These are phyloP conservation scores for Ogataea ramenticola DNA, from an alignment of 805 yeast species.

Conservation along the genomic window DNA sequence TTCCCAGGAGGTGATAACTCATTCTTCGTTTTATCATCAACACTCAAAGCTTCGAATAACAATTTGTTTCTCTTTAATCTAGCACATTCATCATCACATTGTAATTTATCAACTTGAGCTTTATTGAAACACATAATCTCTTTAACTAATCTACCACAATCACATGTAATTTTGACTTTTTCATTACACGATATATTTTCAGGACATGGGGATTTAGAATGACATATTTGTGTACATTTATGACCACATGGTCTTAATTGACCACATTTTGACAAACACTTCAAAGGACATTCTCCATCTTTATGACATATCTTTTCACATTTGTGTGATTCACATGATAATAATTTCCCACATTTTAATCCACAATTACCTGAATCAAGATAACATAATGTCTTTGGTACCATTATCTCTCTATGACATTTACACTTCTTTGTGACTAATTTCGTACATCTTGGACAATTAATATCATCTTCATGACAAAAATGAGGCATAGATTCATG, in stretches of 20 bases:
- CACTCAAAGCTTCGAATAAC: constrained; percentile 54
- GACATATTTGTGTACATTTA: constrained; percentile 57
- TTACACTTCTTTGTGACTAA: constrained; percentile 20
- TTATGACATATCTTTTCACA: constrained; percentile 52
- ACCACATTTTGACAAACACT: constrained; percentile 57
- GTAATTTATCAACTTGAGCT: constrained; percentile 33
- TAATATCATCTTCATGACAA: constrained; percentile 60
- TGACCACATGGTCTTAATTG: constrained; percentile 61
- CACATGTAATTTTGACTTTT: constrained; percentile 44
- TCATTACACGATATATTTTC: constrained; percentile 47
- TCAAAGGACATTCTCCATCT: constrained; percentile 49
- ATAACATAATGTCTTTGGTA: constrained; percentile 64
- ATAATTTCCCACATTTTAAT: constrained; percentile 44
- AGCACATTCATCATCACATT: constrained; percentile 70
- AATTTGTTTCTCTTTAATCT: constrained; percentile 50
- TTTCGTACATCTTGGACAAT: constrained; percentile 74
- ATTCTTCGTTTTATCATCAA: constrained; percentile 4
- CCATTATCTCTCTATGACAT: constrained; percentile 24
- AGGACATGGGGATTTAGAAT: constrained; percentile 41
- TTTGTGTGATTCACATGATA: constrained; percentile 42
- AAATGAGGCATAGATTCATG: constrained; percentile 62
- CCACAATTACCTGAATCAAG: constrained; percentile 67
- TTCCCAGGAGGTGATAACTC: constrained; percentile 6
- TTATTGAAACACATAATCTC: constrained; percentile 43
- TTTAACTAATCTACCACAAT: constrained; percentile 51